These are phyloP conservation scores for Galeopsis tetrahit DNA, from an alignment of 257 asterid genomes.

Conservation along the genomic window DNA sequence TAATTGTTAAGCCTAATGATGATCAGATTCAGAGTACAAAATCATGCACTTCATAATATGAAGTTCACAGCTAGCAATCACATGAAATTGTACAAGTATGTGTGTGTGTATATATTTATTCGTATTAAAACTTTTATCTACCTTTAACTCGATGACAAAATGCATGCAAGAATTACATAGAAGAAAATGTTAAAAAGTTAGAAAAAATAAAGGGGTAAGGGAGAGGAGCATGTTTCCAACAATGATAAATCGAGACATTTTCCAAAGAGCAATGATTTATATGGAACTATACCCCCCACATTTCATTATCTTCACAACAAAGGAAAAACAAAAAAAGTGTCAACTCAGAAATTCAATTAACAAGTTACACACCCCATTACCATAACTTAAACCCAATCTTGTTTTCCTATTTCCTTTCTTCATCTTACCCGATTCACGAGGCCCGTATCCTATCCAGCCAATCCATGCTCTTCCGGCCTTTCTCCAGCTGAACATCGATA, in stretches of 20 bases:
- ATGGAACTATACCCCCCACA: constrained; percentile 53
- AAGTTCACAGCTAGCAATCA: no score
- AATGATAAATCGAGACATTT: constrained; percentile 16
- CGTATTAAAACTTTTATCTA: no score
- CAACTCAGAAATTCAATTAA: constrained; percentile 30
- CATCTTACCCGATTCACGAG: constrained; percentile 29
- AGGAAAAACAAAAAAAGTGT: constrained; percentile 7
- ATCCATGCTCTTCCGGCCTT: constrained; percentile 54
- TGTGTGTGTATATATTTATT: no score
- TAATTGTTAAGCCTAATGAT: no score
- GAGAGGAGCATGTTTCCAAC: constrained; percentile 20
- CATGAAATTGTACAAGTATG: no score
- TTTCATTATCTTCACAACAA: constrained; percentile 33
- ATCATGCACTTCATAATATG: no score
- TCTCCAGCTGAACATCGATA: constrained; percentile 51
- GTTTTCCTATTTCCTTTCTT: constrained; percentile 37
- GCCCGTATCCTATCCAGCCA: constrained; percentile 54
- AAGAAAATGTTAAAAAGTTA: background rate
- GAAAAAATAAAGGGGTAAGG: background rate
- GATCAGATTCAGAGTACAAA: no score
- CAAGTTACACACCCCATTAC: constrained; percentile 40
- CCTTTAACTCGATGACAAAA: no score
- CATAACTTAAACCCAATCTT: constrained; percentile 46
- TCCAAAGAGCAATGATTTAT: constrained; percentile 37
- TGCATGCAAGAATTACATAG: background rate